phyloP scores from a whole-genome alignment of 2,329 filamentous ascomycete genomes.

The Calycina marina region DNA sequence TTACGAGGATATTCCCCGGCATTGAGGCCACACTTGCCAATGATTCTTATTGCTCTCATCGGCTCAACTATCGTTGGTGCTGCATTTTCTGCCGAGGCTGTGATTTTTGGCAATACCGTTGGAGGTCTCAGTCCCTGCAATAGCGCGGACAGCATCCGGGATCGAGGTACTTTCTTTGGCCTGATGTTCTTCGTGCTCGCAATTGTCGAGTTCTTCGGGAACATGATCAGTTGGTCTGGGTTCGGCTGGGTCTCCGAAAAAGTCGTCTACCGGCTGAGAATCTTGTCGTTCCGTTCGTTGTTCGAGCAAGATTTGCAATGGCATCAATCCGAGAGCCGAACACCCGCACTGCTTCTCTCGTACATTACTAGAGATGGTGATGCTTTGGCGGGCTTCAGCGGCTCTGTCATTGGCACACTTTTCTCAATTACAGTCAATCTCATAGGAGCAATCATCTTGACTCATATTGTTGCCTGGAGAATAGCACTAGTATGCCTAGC shows the following conservation, averaged over 20 bases:
- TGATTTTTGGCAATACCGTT: constrained; percentile 40
- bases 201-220: constrained; percentile 42
- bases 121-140: constrained; percentile 28
- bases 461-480: constrained; percentile 61
- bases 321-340: constrained; percentile 52
- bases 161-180: constrained; percentile 23
- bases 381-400: constrained; percentile 52
- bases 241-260: constrained; percentile 47
- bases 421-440: constrained; percentile 57
- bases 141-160: constrained; percentile 11
- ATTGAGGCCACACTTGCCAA: constrained; percentile 25
- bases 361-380: constrained; percentile 57
- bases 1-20: constrained; percentile 18
- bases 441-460: constrained; percentile 50
- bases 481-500: constrained; percentile 60
- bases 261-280: constrained; percentile 46
- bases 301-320: constrained; percentile 54
- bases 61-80: constrained; percentile 30
- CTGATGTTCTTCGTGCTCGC: constrained; percentile 34
- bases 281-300: constrained; percentile 48
- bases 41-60: constrained; percentile 15
- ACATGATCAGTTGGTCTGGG: constrained; percentile 38
- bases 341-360: constrained; percentile 45
- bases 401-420: constrained; percentile 54
- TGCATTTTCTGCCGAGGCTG: constrained; percentile 35